These are phyloP conservation scores for Ustilago lituana DNA, from an alignment of 1,284 basidiomycete genomes.

Conservation along the genomic window DNA sequence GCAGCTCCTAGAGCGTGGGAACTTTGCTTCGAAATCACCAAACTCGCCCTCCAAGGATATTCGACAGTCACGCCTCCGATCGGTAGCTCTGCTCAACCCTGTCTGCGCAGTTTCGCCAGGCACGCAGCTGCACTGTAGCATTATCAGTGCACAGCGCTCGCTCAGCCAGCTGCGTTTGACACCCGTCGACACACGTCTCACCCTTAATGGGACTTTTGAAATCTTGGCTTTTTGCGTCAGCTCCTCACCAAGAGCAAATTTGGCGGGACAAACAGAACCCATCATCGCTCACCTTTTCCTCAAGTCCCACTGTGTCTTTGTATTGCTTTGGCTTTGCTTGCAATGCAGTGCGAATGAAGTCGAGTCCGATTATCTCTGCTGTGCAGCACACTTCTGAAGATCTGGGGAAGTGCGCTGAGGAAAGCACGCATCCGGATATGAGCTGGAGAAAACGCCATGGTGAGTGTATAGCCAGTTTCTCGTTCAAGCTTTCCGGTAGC, in stretches of 20 bases:
- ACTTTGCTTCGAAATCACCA: slow-evolving; percentile 8
- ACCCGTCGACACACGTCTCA: slow-evolving; percentile 27
- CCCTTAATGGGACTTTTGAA: not conserved
- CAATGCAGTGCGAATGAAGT: slow-evolving; percentile 22
- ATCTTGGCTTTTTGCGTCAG: too few species aligned
- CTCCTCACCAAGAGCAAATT: not conserved
- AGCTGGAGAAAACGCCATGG: slow-evolving; percentile 18
- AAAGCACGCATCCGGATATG: slow-evolving; percentile 25
- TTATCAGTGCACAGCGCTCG: slow-evolving; percentile 2
- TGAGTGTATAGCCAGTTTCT: not conserved
- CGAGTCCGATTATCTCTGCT: slow-evolving; percentile 18
- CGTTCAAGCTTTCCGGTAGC: too few species aligned
- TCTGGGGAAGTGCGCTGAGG: slow-evolving; percentile 7
- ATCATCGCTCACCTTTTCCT: too few species aligned
- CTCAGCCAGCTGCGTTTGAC: too few species aligned
- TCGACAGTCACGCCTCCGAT: not conserved
- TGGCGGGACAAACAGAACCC: slow-evolving; percentile 28
- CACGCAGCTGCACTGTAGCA: not conserved
- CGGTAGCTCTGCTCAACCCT: slow-evolving; percentile 3
- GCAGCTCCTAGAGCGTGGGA: slow-evolving; percentile 16
- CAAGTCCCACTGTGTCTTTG: too few species aligned
- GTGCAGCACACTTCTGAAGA: slow-evolving; percentile 3
- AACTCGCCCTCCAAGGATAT: not conserved
- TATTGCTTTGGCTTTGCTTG: not conserved
- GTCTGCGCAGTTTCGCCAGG: too few species aligned